A percentile compares a stretch with the other conserved stretches of the same genome.
Conservation (phyloP, 192 early-diverging fungal species). For the Backusella tuberculispora region DNA sequence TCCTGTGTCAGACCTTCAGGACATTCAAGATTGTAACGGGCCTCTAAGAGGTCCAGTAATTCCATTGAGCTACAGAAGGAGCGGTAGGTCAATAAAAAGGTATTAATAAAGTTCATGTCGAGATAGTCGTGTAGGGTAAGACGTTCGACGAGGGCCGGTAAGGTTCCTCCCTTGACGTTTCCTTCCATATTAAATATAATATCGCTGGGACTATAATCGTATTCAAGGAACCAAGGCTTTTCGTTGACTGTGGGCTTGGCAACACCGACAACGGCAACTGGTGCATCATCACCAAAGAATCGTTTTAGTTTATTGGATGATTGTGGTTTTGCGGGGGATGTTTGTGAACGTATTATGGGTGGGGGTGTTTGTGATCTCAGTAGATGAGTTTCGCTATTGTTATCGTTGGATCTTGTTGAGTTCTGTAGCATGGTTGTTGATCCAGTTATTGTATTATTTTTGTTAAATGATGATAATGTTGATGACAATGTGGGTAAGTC, state of each 20-base stretch:
- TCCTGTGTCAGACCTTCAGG: constrained; percentile 64
- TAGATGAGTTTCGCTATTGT: no score
- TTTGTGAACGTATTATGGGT: background rate
- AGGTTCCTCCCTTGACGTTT: constrained; percentile 80
- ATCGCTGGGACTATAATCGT: constrained; percentile 69
- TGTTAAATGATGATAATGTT: background rate
- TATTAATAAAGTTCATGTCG: constrained; percentile 74
- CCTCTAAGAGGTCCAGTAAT: constrained; percentile 74
- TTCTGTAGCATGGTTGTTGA: no score
- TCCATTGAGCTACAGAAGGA: constrained; percentile 82
- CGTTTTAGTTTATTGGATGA: constrained; percentile 52
- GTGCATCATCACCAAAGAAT: constrained; percentile 64
- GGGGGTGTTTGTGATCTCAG: background rate
- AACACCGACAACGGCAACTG: constrained; percentile 6
- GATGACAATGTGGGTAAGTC: background rate
- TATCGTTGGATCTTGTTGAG: no score
- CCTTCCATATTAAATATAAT: constrained; percentile 78
- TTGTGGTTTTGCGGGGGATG: constrained; percentile 5
- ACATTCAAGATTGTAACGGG: constrained; percentile 75
- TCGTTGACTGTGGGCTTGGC: constrained; percentile 25
- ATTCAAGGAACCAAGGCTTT: constrained; percentile 67
- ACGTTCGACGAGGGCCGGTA: constrained; percentile 77
- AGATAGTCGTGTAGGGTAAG: constrained; percentile 76
- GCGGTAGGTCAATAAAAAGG: constrained; percentile 91
- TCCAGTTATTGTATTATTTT: no score